Base-by-base conservation (phyloP, 1,139 yeast genomes). In the Diutina siamensis region DNA sequence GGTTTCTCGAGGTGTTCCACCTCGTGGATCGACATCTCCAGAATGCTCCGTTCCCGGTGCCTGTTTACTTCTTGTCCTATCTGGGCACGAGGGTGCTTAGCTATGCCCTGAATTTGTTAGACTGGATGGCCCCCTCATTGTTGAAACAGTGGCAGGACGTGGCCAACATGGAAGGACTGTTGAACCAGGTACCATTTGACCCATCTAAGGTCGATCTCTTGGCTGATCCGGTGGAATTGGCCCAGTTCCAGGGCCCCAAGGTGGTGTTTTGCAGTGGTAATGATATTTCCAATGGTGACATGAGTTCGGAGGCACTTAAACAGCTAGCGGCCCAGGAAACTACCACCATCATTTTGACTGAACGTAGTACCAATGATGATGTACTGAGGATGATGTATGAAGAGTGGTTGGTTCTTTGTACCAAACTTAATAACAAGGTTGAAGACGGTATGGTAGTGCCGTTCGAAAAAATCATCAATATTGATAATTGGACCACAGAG, bases 81-180 rank as follows among this genome's bases (percentile, higher is more conserved):
- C 82, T 89, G 1, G 95, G 94, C 18, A 77, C 87, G 1, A 80
- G 92, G 57, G 75, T 85, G 2, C 64, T 92, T 51, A 75, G 83
- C 35, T 87, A 84, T 59, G 96, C 97, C 0, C 78, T 88, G 18
- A 83, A 87, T 48, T 83, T 92, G 80, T 64, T 89, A 22, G 98
- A 94, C 64, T 94, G 97, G 97, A 84, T 92, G 92, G 80, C 94
- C 0, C 76, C 89, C 1, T 74, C 79, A 25, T 74, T 88, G 40
- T 75, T 86, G 32, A 82, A 83, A 53, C 83, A 81, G 46, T 87
- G 96, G 92, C 95, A 86, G 53, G 67, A 59, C 46, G 63, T 62
- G 27, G 58, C 58, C 18, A 56, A 63, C 2, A 53, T 59, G 12
- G 51, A 55, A 13, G 50, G 57, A 10, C 58, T 59, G 19, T 20